Conservation (phyloP, 768 basidiomycete genomes). For the Mycena rosella region DNA sequence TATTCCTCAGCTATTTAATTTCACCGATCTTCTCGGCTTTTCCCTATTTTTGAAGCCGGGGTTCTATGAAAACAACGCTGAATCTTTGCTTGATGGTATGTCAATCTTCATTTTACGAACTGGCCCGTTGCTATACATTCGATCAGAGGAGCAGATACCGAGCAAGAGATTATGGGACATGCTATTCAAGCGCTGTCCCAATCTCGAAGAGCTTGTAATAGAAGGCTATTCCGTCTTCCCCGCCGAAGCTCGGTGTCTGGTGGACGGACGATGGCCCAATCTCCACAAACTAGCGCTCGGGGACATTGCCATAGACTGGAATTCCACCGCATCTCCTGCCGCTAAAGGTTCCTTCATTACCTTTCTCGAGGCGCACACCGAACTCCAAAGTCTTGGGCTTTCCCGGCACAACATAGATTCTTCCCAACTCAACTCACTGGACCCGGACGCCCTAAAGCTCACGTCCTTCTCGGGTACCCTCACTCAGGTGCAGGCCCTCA, state of each 20-base stretch:
- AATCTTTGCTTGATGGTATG: constrained; percentile 69
- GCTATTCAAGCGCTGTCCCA: constrained; percentile 73
- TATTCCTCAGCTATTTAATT: constrained; percentile 73
- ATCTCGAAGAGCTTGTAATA: constrained; percentile 74
- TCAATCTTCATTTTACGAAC: not conserved
- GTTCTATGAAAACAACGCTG: constrained; percentile 74
- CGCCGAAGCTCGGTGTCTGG: constrained; percentile 67
- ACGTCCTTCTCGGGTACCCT: constrained; percentile 76
- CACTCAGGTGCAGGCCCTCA: constrained; percentile 73
- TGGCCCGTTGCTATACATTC: not conserved
- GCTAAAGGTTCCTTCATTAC: constrained; percentile 70
- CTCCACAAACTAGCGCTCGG: constrained; percentile 73
- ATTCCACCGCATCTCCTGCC: constrained; percentile 50
- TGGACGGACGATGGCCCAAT: constrained; percentile 75
- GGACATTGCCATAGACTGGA: constrained; percentile 74
- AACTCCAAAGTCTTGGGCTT: constrained; percentile 62
- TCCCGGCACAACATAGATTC: constrained; percentile 69
- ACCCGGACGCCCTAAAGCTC: constrained; percentile 62
- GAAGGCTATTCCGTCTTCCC: constrained; percentile 66
- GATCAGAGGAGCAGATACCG: constrained; percentile 61
- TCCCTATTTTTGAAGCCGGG: constrained; percentile 68
- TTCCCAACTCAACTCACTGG: constrained; percentile 63
- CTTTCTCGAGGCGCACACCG: constrained; percentile 77
- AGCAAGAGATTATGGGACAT: constrained; percentile 75
- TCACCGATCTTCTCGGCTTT: constrained; percentile 73